phyloP scores from a whole-genome alignment of 225 moss, liverwort and hornwort genomes.

The Takakia lepidozioides region DNA sequence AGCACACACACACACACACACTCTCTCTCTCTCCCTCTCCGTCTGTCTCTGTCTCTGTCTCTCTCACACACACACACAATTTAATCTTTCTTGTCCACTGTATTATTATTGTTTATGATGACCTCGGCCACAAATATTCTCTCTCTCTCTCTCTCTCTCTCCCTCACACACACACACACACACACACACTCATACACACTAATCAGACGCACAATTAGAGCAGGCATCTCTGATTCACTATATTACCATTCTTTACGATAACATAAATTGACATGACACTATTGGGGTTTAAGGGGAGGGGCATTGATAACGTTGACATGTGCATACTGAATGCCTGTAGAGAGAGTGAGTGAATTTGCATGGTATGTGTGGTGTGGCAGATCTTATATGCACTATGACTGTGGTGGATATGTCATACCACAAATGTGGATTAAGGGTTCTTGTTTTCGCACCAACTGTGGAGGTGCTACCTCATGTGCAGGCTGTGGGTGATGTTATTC shows the following conservation, averaged over 20 bases:
- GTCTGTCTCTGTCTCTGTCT: slow-evolving; percentile 2
- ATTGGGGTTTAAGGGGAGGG: too few species aligned
- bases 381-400: slow-evolving; percentile 32
- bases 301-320: too few species aligned
- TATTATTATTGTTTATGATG: too few species aligned
- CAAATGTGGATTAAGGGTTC: slow-evolving; percentile 29
- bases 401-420: slow-evolving; percentile 37
- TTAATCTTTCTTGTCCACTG: too few species aligned
- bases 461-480: slow-evolving; percentile 48
- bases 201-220: too few species aligned
- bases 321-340: too few species aligned
- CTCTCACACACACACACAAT: too few species aligned
- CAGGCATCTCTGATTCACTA: too few species aligned
- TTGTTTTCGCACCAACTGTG: slow-evolving; percentile 31
- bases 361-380: slow-evolving; percentile 17
- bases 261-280: too few species aligned
- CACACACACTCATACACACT: too few species aligned
- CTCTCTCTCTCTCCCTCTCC: slow-evolving; percentile 4
- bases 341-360: too few species aligned
- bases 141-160: not conserved
- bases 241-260: too few species aligned
- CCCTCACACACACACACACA: not conserved
- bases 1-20: not conserved
- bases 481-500: slow-evolving; percentile 69
- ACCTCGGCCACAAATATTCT: not conserved